Evolutionary conservation across 768 basidiomycete species (phyloP).

Genomic region (Boletellus ananas): DNA sequence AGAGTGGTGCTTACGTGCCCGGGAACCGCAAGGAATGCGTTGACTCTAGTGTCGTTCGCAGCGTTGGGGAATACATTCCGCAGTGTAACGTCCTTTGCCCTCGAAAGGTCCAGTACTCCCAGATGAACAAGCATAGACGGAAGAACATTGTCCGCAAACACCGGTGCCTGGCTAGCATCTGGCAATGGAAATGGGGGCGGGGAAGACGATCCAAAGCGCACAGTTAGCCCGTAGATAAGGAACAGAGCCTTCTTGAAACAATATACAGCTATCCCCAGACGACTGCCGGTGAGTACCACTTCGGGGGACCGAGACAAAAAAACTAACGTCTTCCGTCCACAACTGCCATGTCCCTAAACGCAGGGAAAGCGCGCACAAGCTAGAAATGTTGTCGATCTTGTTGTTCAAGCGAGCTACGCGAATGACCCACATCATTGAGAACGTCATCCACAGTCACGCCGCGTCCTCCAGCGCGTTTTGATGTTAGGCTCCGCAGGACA

Average conservation of each 20-base stretch:
- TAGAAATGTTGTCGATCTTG: constrained; percentile 29
- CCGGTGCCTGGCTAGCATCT: constrained; percentile 52
- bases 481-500: constrained; percentile 62
- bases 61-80: constrained; percentile 48
- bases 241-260: constrained; percentile 90
- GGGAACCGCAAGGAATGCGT: constrained; percentile 37
- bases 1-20: constrained; percentile 8
- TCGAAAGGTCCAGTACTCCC: constrained; percentile 66
- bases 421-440: constrained; percentile 55
- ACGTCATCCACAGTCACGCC: constrained; percentile 50
- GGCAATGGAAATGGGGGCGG: constrained; percentile 61
- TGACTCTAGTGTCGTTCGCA: constrained; percentile 36
- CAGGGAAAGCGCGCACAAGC: constrained; percentile 76
- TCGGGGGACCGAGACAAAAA: constrained; percentile 6
- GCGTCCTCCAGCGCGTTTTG: constrained; percentile 28
- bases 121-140: constrained; percentile 80
- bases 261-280: constrained; percentile 57
- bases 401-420: background rate
- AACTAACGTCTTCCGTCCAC: constrained; percentile 59
- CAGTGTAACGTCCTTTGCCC: constrained; percentile 38
- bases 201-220: constrained; percentile 59
- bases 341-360: constrained; percentile 72
- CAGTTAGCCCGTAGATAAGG: constrained; percentile 62
- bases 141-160: constrained; percentile 79
- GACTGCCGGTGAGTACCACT: background rate